Base-by-base conservation (phyloP, 2,329 filamentous ascomycete genomes). In the Colletotrichum sp. region DNA sequence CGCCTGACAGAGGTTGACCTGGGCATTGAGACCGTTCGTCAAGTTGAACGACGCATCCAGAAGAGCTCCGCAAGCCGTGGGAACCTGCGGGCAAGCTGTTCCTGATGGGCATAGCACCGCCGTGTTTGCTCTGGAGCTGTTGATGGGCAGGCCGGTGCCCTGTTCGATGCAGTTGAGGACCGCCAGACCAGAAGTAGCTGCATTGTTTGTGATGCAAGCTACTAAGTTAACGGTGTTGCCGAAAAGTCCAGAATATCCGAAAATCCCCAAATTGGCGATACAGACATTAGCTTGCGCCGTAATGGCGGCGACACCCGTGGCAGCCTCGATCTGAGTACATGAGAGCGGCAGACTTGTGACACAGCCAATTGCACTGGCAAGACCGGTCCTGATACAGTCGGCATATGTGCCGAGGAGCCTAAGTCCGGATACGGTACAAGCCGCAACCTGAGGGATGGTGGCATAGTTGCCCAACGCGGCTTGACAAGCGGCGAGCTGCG, bases 121-220 rank as follows among this genome's bases (percentile, higher is more conserved):
- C 14, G 48, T 18, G 3, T 34, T 26, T 7, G 32, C 34, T 16
- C 24, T 48, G 3, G 68, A 43, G 13, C 28, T 38, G 24, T 24
- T 24, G 48, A 32, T 16, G 1, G 52, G 67, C 3, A 74, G 18
- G 5, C 52, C 59, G 30, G 71, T 52, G 4, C 5, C 13, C 3
- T 16, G 16, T 13, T 71, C 61, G 36, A 74, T 36, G 9, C 72
- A 74, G 7, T 34, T 56, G 68, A 74, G 61, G 5, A 66, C 34
- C 4, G 21, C 26, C 28, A 59, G 43, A 52, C 43, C 9, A 7
- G 48, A 30, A 7, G 32, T 21, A 2, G 10, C 24, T 9, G 13
- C 16, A 13, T 52, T 52, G n/a, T 7, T 12, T 5, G 7, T 5
- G 52, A 55, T 24, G 7, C n/a, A 38, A 7, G 5, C 4, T 10